Base-by-base conservation (phyloP, 1,139 yeast species). In the Sugiyamaella xylanicola region DNA sequence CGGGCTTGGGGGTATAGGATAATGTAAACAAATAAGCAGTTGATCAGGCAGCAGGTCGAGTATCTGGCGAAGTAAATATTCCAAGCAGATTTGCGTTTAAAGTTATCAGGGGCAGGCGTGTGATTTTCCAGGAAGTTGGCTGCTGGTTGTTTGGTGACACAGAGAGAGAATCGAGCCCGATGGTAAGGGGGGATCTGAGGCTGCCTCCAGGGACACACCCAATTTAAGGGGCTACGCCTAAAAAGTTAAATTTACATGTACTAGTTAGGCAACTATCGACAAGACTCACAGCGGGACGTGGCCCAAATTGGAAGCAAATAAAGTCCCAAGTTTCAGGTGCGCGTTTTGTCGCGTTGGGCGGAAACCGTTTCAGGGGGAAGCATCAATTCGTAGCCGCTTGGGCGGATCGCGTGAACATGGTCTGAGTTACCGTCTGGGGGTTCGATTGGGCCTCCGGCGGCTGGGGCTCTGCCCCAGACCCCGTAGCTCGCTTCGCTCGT, bases 221-320 rank as follows among this genome's bases (percentile, higher is more conserved):
- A 20, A 21, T 46, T 46, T 46, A 46, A 36, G 50, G 50, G 50
- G 42, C 15, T 46, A 35, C 50, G 43, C 50, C 42, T 20, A 36
- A 36, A 46, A 46, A 25, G 50, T 46, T 46, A 46, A 46, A 46
- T 46, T 37, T 46, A 21, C 21, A 16, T 11, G 16, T 5, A 17
- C 50, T 13, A 46, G 29, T 36, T 46, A 36, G 50, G 50, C 32
- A 46, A 22, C 22, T 21, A 35, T 46, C 42, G 21, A 39, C 42
- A 46, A 36, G 22, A 4, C 37, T 8, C 15, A 32, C 37, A 32
- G 37, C 29, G 20, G 50, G 41, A 27, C n/a, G 11, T 16, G 48
- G 20, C 46, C 40, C 27, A 45, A 32, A 45, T 22, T 17, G 40
- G 48, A 45, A 32, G 19, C 48, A 32, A 9, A 40, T 37, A 45